Conservation (phyloP, 352 stramenopile genomes). For the Pythium angustatum region DNA sequence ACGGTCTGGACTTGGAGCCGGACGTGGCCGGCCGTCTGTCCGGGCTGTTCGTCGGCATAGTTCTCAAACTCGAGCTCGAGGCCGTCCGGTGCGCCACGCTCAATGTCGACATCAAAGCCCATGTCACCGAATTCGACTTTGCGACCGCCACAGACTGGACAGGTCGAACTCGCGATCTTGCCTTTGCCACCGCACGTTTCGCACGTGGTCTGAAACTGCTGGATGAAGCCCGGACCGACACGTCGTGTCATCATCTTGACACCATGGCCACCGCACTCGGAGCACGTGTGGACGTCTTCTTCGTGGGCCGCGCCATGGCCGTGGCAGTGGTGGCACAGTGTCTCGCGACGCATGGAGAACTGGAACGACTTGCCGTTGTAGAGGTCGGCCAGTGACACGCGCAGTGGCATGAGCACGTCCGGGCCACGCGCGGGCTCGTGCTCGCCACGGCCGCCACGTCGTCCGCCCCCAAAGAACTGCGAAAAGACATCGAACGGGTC, state of each 20-base stretch:
- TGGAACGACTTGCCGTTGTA: constrained; percentile 96
- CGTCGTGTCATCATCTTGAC: constrained; percentile 87
- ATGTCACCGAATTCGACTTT: constrained; percentile 94
- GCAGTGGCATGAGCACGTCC: constrained; percentile 86
- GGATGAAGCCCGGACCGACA: constrained; percentile 79
- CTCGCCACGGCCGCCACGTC: constrained; percentile 37
- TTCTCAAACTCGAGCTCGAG: constrained; percentile 94
- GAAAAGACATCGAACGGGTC: constrained; percentile 83
- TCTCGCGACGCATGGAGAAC: constrained; percentile 92
- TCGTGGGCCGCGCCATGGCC: constrained; percentile 88
- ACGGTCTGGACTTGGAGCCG: constrained; percentile 90
- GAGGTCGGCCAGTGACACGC: constrained; percentile 95
- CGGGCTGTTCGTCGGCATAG: constrained; percentile 87
- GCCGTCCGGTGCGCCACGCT: constrained; percentile 92
- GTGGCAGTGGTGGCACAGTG: constrained; percentile 94
- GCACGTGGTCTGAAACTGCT: constrained; percentile 88
- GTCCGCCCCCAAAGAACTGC: constrained; percentile 68
- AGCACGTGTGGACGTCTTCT: constrained; percentile 87
- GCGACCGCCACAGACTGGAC: constrained; percentile 81
- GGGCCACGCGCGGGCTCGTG: constrained; percentile 62
- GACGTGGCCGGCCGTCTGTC: constrained; percentile 91
- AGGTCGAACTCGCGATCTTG: constrained; percentile 91
- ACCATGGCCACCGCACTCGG: constrained; percentile 94
- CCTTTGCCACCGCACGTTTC: constrained; percentile 93
- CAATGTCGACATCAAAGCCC: constrained; percentile 95